Evolutionary conservation across 83 land plant species (phyloP).

Genomic region (Picea abies): DNA sequence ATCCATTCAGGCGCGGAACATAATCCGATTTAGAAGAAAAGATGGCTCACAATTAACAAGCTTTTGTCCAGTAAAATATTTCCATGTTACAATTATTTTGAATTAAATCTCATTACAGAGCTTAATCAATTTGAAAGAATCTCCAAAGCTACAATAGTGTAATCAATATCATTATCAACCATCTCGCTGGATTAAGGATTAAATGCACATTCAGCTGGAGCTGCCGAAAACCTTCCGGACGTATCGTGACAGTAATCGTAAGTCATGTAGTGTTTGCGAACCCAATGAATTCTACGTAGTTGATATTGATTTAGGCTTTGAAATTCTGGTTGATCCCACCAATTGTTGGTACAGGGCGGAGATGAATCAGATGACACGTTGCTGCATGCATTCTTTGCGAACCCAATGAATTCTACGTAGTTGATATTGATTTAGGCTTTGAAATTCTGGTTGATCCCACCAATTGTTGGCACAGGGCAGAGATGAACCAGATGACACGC

Average conservation of each 20-base stretch:
- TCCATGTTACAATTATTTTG: too few species aligned
- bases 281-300: conserved; percentile 36
- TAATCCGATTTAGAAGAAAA: too few species aligned
- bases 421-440: conserved; percentile 33
- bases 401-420: conserved; percentile 24
- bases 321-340: conserved; percentile 42
- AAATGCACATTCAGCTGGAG: conserved; percentile 36
- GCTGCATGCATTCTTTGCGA: conserved; percentile 63
- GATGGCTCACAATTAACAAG: too few species aligned
- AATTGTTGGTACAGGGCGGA: too few species aligned
- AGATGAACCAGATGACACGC: conserved; percentile 21
- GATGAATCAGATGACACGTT: conserved; percentile 20
- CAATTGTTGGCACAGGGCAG: too few species aligned
- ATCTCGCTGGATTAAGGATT: not conserved
- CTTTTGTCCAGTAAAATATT: too few species aligned
- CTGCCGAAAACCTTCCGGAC: conserved; percentile 21
- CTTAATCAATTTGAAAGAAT: too few species aligned
- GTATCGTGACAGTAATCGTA: conserved; percentile 42
- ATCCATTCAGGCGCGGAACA: too few species aligned
- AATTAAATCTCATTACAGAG: too few species aligned
- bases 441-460: conserved; percentile 45
- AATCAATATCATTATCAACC: too few species aligned
- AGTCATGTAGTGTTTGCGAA: conserved; percentile 24
- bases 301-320: conserved; percentile 36
- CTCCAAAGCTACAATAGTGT: too few species aligned